phyloP scores from a whole-genome alignment of 2,329 filamentous ascomycete species.

The Verticillium albo-atrum region DNA sequence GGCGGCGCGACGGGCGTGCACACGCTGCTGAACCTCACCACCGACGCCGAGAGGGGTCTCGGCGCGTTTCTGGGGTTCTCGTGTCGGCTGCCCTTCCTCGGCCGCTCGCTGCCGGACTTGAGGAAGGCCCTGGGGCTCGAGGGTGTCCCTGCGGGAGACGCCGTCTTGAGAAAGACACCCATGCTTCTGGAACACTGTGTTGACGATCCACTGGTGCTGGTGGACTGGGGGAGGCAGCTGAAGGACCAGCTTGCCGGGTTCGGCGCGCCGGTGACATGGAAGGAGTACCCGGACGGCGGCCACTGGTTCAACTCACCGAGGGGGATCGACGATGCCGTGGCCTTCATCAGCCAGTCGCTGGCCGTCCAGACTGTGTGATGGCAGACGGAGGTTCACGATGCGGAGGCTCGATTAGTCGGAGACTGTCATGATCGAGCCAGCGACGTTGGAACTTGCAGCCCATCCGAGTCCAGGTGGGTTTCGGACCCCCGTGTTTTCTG shows the following conservation, averaged over 20 bases:
- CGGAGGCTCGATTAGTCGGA: not conserved
- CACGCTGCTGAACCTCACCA: conserved; percentile 27
- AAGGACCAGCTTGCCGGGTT: conserved; percentile 28
- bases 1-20: conserved; percentile 36
- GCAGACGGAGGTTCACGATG: not conserved
- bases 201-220: conserved; percentile 36
- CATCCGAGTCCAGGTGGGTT: not conserved
- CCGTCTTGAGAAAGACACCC: conserved; percentile 35
- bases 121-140: conserved; percentile 25
- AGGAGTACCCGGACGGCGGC: conserved; percentile 34
- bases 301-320: conserved; percentile 39
- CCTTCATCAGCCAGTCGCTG: not conserved
- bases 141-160: conserved; percentile 16
- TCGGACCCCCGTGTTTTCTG: not conserved
- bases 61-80: conserved; percentile 34
- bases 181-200: conserved; percentile 39
- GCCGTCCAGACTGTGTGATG: not conserved
- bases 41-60: conserved; percentile 7
- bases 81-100: conserved; percentile 29
- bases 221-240: conserved; percentile 29
- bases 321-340: conserved; percentile 36
- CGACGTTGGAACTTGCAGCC: not conserved
- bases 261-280: conserved; percentile 33
- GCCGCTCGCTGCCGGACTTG: conserved; percentile 22
- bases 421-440: not conserved